Percentiles rank a stretch among this genome's conserved stretches.
Evolutionary conservation across 768 basidiomycete species (phyloP).

Genomic region (Russula compacta): DNA sequence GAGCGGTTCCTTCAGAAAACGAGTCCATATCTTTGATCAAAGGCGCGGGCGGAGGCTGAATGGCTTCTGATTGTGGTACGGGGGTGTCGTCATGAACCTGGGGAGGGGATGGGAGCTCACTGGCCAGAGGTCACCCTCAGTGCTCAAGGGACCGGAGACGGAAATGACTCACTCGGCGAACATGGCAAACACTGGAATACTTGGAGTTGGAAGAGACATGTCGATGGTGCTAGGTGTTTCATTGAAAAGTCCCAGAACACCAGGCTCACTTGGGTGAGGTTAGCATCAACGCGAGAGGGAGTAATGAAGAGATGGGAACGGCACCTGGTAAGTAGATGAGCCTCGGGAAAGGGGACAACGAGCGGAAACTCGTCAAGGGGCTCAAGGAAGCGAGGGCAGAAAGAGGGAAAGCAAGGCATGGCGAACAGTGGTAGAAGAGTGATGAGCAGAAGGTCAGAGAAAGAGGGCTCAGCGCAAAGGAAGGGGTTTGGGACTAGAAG

Average conservation of each 20-base stretch:
- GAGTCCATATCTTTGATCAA: constrained; percentile 47
- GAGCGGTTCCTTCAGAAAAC: constrained; percentile 49
- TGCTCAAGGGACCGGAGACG: background rate
- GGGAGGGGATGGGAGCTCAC: constrained; percentile 8
- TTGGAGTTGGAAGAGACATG: constrained; percentile 15
- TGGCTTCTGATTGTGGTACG: constrained; percentile 19
- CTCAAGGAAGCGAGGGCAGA: constrained; percentile 6
- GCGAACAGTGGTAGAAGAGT: background rate
- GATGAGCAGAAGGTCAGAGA: background rate
- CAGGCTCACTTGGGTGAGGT: constrained; percentile 12
- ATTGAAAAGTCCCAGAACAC: constrained; percentile 17
- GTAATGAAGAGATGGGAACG: background rate
- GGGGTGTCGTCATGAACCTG: constrained; percentile 6
- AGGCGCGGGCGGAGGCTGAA: constrained; percentile 34
- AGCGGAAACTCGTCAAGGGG: constrained; percentile 19
- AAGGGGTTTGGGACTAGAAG: constrained; percentile 15
- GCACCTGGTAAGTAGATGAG: constrained; percentile 10
- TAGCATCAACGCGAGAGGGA: background rate
- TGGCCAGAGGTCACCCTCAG: background rate
- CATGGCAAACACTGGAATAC: background rate
- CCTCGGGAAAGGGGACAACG: constrained; percentile 16
- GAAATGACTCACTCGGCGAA: constrained; percentile 14
- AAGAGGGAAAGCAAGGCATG: constrained; percentile 4
- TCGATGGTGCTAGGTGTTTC: constrained; percentile 20
- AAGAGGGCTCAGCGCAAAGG: constrained; percentile 15